Evolutionary conservation across 2,329 filamentous ascomycete species (phyloP).

Genomic region (Calonectria honghensis): DNA sequence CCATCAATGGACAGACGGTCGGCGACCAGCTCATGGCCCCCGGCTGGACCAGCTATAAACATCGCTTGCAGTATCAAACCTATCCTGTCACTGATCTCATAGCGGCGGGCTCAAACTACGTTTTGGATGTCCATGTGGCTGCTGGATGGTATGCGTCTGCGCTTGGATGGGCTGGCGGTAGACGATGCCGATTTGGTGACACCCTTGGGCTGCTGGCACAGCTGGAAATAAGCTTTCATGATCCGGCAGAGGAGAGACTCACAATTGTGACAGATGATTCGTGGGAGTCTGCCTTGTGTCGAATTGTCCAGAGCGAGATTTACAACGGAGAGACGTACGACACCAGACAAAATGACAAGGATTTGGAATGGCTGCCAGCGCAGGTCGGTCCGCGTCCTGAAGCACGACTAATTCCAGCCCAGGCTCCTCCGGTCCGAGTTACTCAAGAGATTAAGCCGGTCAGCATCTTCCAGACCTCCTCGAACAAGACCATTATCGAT

Average conservation of each 20-base stretch:
- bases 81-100: constrained; percentile 68
- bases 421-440: neutral
- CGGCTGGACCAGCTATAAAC: constrained; percentile 69
- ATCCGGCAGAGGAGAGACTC: neutral
- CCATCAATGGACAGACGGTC: constrained; percentile 65
- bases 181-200: neutral
- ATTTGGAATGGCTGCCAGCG: neutral
- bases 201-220: neutral
- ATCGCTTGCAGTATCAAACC: constrained; percentile 68
- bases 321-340: neutral
- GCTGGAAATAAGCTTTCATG: neutral
- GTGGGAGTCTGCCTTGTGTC: neutral
- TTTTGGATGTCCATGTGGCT: constrained; percentile 63
- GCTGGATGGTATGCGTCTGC: constrained; percentile 66
- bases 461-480: neutral
- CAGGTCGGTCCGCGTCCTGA: neutral
- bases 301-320: neutral
- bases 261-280: neutral
- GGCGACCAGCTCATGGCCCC: constrained; percentile 64
- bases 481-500: constrained; percentile 25
- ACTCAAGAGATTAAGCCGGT: neutral
- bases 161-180: constrained; percentile 54
- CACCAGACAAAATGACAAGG: neutral
- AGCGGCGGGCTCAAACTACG: constrained; percentile 49
- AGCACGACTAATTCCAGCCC: neutral